These are phyloP conservation scores for Coemansia sp. DNA, from an alignment of 192 early-diverging fungal genomes.

Conservation along the genomic window DNA sequence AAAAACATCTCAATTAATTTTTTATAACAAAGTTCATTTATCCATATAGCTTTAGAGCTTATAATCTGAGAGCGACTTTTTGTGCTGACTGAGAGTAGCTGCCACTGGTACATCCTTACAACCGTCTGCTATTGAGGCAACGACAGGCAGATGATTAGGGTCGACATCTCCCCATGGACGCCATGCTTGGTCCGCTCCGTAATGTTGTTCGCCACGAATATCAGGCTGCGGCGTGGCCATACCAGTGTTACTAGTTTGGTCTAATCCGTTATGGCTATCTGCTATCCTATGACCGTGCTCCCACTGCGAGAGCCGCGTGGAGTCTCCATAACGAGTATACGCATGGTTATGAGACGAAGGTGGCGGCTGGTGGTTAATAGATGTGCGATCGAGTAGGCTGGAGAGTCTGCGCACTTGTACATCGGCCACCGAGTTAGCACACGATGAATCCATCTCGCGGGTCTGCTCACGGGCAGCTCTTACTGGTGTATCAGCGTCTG, in stretches of 20 bases:
- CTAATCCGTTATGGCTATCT: not conserved
- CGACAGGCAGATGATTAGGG: not conserved
- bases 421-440: not conserved
- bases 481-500: not conserved
- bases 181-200: not conserved
- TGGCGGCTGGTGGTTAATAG: not conserved
- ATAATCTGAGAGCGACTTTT: not conserved
- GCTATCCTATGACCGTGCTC: not conserved
- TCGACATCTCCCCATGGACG: not conserved
- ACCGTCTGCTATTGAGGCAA: not conserved
- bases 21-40: not conserved
- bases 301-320: not conserved
- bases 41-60: not conserved
- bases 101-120: not conserved
- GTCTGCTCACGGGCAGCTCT: not conserved
- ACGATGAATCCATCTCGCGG: conserved; percentile 1
- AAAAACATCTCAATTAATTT: not conserved
- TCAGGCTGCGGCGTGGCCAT: not conserved
- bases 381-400: not conserved
- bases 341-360: not conserved
- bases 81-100: not conserved
- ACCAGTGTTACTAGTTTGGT: not conserved
- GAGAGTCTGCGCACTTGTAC: conserved; percentile 4
- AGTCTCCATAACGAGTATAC: not conserved
- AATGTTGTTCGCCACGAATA: not conserved